Base-by-base conservation (phyloP, 495 filamentous ascomycete species). In the Cenococcum geophilum region DNA sequence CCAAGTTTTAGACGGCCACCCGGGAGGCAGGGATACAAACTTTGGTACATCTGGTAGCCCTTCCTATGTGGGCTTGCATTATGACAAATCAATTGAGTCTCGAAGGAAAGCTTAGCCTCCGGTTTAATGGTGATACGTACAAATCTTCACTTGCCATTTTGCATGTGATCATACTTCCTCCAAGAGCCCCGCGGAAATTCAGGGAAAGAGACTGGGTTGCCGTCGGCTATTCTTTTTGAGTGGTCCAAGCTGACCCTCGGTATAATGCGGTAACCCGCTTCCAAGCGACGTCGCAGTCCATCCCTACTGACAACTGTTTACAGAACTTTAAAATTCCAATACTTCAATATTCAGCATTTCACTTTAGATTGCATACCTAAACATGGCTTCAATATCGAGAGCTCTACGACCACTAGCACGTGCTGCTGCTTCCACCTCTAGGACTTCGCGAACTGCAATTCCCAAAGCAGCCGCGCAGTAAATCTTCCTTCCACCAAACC, bases 371-470 rank as follows among this genome's bases (percentile, higher is more conserved):
- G 37, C 32, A 20, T 20, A 20, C 10, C 22, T 64, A 73, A 32
- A 63, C 27, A 92, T 92, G 88, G 83, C 86, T 58, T 86, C 88
- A 42, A 78, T 92, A 65, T 74, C 80, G 45, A 83, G 83, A 69
- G 79, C 80, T 14, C 73, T 92, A 69, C 80, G 87, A 63, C 87
- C 89, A 48, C 79, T 87, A 68, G 79, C 84, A 64, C 85, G 83
- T 66, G 80, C 83, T 63, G 69, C 73, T 47, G 68, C 79, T 57
- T 75, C 79, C 57, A 70, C 76, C 59, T 73, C 79, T 27, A 66
- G 79, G 51, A 68, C 76, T 47, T 67, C 78, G 53, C 75, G 77
- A 73, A 71, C 75, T 35, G 73, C 72, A 50, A 61, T 75, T 68
- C 52, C 70, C 49, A 32, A 42, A 59, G 37, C 57, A 32, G 67